Base-by-base conservation (phyloP, 2,329 filamentous ascomycete genomes). In the Botrytis fragariae region DNA sequence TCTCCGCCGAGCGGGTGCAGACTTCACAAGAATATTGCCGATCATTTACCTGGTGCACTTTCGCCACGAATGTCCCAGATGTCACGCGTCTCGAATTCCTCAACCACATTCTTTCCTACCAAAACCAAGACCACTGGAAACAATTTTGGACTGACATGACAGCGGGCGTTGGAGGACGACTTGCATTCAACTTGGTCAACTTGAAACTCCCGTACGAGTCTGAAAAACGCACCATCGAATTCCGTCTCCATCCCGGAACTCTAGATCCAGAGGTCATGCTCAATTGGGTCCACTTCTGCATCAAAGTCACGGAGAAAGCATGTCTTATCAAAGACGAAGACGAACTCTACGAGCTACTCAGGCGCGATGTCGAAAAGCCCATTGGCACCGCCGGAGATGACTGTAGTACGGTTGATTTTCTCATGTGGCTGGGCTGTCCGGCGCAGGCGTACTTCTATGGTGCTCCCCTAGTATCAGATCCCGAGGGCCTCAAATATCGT, bases 191-290 rank as follows among this genome's bases (percentile, higher is more conserved):
- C 4, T 7, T 73, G 3, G 2, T 16, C 5, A 35, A 62, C 10
- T 20, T 73, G 5, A 62, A 4, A 22, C 32, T 62, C 4, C 71
- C 71, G 0, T 51, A 42, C 18, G 32, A 2, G 1, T 9, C 4
- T 0, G 12, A 1, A 29, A 72, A 74, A 22, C 72, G 72, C 4
- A 79, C 77, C 9, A 72, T 80, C 12, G 79, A 80, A 68, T 80
- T 78, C 65, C 73, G 79, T 7, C 74, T 77, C n/a, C 78, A 80
- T 69, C 75, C 74, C 25, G 78, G 78, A 0, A 75, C 74, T 0
- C 62, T 80, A 1, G 77, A 78, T 51, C 54, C 64, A 0, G 69
- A 73, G 6, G 73, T 61, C 1, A 72, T 80, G 2, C 29, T 32
- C 4, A 72, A 71, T n/a, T 79, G 79, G 78, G 39, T 76, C 3